Base-by-base conservation (phyloP, 257 asterid genomes). In the Przewalskia tangutica region DNA sequence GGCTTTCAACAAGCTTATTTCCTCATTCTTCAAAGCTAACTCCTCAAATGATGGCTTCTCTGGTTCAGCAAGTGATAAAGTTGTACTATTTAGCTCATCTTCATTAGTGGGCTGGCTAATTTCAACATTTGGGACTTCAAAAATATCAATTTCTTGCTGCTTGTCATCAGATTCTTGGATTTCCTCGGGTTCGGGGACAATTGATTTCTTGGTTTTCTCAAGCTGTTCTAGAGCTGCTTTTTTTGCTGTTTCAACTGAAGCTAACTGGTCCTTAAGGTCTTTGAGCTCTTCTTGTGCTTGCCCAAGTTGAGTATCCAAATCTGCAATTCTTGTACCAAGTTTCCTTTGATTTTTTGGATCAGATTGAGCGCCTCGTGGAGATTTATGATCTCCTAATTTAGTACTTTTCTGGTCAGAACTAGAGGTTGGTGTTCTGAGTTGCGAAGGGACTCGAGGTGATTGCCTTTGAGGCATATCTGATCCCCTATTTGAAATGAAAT, bases 251-350 rank as follows among this genome's bases (percentile, higher is more conserved):
- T 93, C 97, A 6, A 93, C 91, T 11, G 95, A 87, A 66, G 83
- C 84, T 80, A 95, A 82, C 67, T 95, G 99, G 32, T 82, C 73
- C 90, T 95, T 95, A 14, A 95, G 92, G 75, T 84, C 77, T 77
- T 90, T 91, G 80, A 95, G 93, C 89, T 95, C 98, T 3, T 80
- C 88, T 83, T 92, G 99, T 0, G 98, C 98, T 84, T 92, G 96
- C 18, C 97, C 98, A 54, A 95, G 97, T 81, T 92, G 99, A 40
- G 97, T 90, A 77, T 95, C 99, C 89, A 95, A 87, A 84, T 91
- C 97, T 1, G 97, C 90, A 82, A 95, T 95, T 48, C 97, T 89
- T 20, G 90, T 87, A 6, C 98, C 97, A 6, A 95, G 94, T 86
- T 94, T 95, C 94, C 90, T 94, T 67, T 90, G 97, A 79, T 85